Evolutionary conservation across 2,329 filamentous ascomycete genomes (phyloP).

Genomic region (Curvularia eragrostidis): DNA sequence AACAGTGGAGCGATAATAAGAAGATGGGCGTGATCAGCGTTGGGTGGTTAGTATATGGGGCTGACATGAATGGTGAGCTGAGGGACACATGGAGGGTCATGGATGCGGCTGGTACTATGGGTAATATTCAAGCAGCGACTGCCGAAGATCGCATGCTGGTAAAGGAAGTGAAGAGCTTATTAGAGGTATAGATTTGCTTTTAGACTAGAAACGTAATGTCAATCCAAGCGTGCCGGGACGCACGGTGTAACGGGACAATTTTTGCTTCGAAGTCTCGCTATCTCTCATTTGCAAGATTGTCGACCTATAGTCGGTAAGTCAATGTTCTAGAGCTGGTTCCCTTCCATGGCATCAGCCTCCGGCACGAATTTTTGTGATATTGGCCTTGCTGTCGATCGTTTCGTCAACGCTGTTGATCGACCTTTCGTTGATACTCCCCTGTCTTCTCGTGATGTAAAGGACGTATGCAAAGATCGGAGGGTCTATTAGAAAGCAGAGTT

Average conservation of each 20-base stretch:
- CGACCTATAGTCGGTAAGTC: background rate
- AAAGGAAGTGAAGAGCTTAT: slow-evolving; percentile 45
- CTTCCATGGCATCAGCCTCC: slow-evolving; percentile 2
- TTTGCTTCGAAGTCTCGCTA: background rate
- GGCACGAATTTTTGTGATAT: slow-evolving; percentile 2
- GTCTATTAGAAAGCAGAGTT: slow-evolving; percentile 3
- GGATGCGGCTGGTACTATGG: slow-evolving; percentile 72
- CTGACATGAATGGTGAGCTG: slow-evolving; percentile 74
- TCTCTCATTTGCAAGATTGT: background rate
- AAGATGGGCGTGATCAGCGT: slow-evolving; percentile 78
- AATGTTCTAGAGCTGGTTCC: background rate
- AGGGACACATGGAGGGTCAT: slow-evolving; percentile 78
- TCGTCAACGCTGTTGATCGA: slow-evolving; percentile 4
- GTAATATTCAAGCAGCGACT: slow-evolving; percentile 32
- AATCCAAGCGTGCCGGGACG: too few species aligned
- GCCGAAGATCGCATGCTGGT: slow-evolving; percentile 43
- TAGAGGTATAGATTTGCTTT: slow-evolving; percentile 25
- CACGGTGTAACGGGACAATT: too few species aligned
- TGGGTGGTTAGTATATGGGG: slow-evolving; percentile 76
- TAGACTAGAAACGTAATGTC: background rate
- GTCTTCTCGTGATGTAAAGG: background rate
- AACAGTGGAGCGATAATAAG: slow-evolving; percentile 68
- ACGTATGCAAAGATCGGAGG: slow-evolving; percentile 3
- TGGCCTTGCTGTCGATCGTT: slow-evolving; percentile 5
- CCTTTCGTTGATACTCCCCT: slow-evolving; percentile 5